Percentiles rank a stretch among this genome's conserved stretches.
Conservation (phyloP, 768 basidiomycete genomes). For the Sarcodon sp. region DNA sequence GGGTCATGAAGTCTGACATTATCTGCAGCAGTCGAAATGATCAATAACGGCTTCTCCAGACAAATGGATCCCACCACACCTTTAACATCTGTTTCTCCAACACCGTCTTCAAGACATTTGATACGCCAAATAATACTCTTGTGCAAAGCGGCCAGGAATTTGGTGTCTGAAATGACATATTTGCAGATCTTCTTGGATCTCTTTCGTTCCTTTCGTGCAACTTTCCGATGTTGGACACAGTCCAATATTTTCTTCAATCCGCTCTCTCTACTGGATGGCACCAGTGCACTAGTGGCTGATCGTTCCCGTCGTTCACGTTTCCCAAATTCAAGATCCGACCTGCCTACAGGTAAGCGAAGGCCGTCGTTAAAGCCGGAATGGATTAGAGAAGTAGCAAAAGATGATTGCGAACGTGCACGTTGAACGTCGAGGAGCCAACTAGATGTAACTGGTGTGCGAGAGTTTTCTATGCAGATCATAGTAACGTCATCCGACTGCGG, state of each 20-base stretch:
- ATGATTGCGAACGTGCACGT: background rate
- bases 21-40: background rate
- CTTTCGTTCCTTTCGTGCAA: slow-evolving; percentile 6
- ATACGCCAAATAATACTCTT: slow-evolving; percentile 18
- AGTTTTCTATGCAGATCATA: no score
- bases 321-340: background rate
- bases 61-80: background rate
- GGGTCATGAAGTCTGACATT: background rate
- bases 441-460: background rate
- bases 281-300: background rate
- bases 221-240: background rate
- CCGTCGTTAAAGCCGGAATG: background rate
- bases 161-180: slow-evolving; percentile 18
- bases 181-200: slow-evolving; percentile 5
- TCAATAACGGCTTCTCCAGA: background rate
- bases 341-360: background rate
- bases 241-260: background rate
- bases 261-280: background rate
- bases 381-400: background rate
- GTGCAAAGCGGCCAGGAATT: slow-evolving; percentile 23
- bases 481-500: background rate
- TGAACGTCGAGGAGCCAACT: background rate
- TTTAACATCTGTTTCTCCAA: slow-evolving; percentile 1
- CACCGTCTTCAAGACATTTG: background rate
- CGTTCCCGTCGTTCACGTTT: background rate